These are phyloP conservation scores for Epichloe sp. DNA, from an alignment of 2,329 filamentous ascomycete species.

Conservation along the genomic window DNA sequence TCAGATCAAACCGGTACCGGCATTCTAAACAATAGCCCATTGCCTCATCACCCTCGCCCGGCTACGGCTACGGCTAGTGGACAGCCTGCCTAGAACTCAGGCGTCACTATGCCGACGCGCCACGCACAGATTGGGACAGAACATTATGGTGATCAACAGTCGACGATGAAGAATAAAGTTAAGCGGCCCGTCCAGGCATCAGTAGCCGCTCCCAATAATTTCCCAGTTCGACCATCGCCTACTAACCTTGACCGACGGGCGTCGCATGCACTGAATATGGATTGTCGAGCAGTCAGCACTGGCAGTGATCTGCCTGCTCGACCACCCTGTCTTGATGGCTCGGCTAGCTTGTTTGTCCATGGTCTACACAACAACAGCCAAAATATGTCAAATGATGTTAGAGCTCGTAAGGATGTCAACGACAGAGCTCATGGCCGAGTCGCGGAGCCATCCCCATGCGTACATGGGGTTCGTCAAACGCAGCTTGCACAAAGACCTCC, in stretches of 20 bases:
- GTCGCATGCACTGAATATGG: not conserved
- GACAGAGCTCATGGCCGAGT: not conserved
- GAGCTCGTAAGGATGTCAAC: not conserved
- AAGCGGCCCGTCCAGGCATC: not conserved
- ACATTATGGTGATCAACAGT: not conserved
- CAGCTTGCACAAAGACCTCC: not conserved
- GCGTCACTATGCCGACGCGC: not conserved
- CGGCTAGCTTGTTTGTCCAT: not conserved
- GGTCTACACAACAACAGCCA: not conserved
- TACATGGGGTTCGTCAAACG: not conserved
- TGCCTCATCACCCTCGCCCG: not conserved
- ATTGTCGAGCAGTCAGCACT: not conserved
- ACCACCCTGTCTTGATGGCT: not conserved
- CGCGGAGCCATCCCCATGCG: not conserved
- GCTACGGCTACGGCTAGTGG: not conserved
- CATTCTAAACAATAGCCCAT: not conserved
- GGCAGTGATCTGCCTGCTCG: not conserved
- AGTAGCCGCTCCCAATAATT: not conserved
- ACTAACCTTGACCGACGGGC: not conserved
- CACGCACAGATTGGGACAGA: not conserved
- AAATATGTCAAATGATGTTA: not conserved
- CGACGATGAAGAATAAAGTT: not conserved
- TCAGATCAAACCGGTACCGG: not conserved
- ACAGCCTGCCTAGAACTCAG: slow-evolving; percentile 11
- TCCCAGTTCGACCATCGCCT: not conserved